Base-by-base conservation (phyloP, 768 basidiomycete species). In the Boletellus sp. region DNA sequence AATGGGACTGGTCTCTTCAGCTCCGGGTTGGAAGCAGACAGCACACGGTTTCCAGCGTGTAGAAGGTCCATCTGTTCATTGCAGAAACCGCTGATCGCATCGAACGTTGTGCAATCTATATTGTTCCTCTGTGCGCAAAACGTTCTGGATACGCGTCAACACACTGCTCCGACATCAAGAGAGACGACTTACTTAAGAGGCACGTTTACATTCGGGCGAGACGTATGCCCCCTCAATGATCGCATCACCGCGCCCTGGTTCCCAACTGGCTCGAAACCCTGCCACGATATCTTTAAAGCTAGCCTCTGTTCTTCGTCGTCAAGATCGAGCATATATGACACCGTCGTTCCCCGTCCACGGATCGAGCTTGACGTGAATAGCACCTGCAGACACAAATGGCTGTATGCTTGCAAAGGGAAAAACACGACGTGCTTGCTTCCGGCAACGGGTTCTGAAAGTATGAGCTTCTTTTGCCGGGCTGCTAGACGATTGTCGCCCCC, bases 1-100 rank as follows among this genome's bases (percentile, higher is more conserved):
- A 48, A 59, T 15, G 34, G 26, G 19, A 58, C 54, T 0, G 49
- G 57, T 0, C 52, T 49, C 34, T 48, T 51, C 39, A 56, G 16
- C 6, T 55, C 45, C 4, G 45, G 53, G 1, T 47, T 7, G 2
- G 34, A 48, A n/a, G 54, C 19, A 0, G 12, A 23, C 3, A 61
- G 37, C 3, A 45, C 26, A 0, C 48, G 50, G 23, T 54, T 52
- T 20, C 54, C 52, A 3, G 48, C 39, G 0, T 2, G 16, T 15
- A 42, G 4, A 22, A 11, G 19, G 6, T 0, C 9, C 1, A 48
- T 33, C 12, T 56, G 20, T 1, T 52, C 42, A 6, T 48, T 44
- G 0, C 50, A n/a, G 15, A 53, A 50, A 0, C 42, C 43, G 17
- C 55, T 32, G 44, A 59, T 57, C 0, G 32, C 24, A 8, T 28